Evolutionary conservation across 305 asterid species (phyloP).

Genomic region (Salvia sclarea): DNA sequence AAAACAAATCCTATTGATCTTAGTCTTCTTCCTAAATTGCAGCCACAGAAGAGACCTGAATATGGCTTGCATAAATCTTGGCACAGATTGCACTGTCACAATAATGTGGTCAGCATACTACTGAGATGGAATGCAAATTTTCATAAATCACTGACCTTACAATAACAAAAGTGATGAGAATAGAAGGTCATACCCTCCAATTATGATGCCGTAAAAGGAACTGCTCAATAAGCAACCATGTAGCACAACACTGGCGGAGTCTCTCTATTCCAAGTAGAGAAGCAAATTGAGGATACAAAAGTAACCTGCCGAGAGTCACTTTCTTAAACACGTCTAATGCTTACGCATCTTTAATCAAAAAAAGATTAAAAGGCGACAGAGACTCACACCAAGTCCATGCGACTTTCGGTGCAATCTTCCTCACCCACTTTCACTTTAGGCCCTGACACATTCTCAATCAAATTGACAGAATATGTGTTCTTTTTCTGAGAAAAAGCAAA

Average conservation of each 20-base stretch:
- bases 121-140: constrained; percentile 13
- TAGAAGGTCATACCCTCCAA: constrained; percentile 72
- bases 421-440: constrained; percentile 45
- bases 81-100: background rate
- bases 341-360: constrained; percentile 18
- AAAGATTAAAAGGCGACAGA: constrained; percentile 29
- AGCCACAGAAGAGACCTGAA: constrained; percentile 12
- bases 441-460: constrained; percentile 44
- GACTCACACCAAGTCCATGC: constrained; percentile 85
- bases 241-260: constrained; percentile 92
- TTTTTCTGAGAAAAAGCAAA: constrained; percentile 82
- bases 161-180: constrained; percentile 27
- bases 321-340: constrained; percentile 24
- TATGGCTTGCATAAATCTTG: constrained; percentile 10
- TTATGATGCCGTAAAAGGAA: constrained; percentile 77
- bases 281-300: constrained; percentile 89
- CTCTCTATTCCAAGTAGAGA: constrained; percentile 95
- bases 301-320: constrained; percentile 57
- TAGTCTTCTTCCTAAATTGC: constrained; percentile 1
- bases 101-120: constrained; percentile 20
- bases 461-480: constrained; percentile 39
- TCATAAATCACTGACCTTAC: constrained; percentile 17
- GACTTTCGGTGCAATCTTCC: constrained; percentile 55
- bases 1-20: background rate
- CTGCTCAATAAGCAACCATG: constrained; percentile 97